Base-by-base conservation (phyloP, 345 rosid genomes). In the Limnanthes douglasii region DNA sequence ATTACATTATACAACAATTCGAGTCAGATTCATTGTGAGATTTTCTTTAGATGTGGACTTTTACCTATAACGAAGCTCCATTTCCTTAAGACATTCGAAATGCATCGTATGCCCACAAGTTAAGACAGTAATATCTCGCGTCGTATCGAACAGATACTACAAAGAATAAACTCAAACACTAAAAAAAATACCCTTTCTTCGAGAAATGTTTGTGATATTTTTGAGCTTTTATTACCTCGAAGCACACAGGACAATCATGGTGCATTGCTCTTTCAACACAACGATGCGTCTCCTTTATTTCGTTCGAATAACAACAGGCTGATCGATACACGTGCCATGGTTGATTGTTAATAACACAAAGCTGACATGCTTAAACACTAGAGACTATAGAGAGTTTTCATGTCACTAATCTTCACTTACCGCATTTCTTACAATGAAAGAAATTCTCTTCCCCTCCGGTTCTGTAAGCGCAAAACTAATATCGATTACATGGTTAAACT, bases 71-170 rank as follows among this genome's bases (percentile, higher is more conserved):
- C 72, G 84, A 4, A 44, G 71, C 38, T 45, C 51, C 96, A 81
- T 75, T 54, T 70, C 76, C 47, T 60, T 60, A 0, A 68, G 65
- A 33, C 96, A 86, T 43, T 72, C 62, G 54, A 76, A 53, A 66
- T 86, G 94, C 48, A 78, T 81, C 0, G 84, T 72, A 53, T 81
- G 86, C 7, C 96, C 92, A 35, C 96, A 86, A 7, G 17, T 67
- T 45, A 86, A 26, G 43, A 62, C 92, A 4, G 73, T 54, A 15
- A 75, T 62, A 34, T 62, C 76, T 48, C 57, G 65, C 22, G 59
- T 74, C 1, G 94, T 69, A 48, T 85, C 90, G 39, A 85, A 85
- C 25, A 85, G 61, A 65, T 64, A 85, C 94, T 80, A 53, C 21
- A 43, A 26, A 31, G 13, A 34, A 10, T 39, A 9, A 13, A 50